Conservation (phyloP, 176 grass and related monocot species). For the Triticum monococcum region DNA sequence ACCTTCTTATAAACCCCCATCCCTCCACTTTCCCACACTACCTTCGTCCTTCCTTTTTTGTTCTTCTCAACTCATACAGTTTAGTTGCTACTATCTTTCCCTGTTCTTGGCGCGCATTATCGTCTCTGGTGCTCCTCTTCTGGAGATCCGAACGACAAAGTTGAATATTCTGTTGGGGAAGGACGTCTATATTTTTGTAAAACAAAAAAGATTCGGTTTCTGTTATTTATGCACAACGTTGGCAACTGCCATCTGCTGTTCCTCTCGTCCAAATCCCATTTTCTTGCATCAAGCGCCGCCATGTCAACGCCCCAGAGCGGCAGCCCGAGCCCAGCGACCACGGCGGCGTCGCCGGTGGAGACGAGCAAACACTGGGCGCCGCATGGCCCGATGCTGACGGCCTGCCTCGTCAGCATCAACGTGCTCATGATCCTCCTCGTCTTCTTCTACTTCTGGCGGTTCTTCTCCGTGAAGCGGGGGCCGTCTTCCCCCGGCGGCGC, state of each 20-base stretch:
- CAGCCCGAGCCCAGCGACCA: neutral
- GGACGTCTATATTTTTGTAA: neutral
- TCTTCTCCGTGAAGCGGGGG: constrained; percentile 45
- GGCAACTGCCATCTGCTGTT: neutral
- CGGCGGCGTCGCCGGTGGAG: constrained; percentile 19
- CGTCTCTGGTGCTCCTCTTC: neutral
- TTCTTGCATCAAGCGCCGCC: neutral
- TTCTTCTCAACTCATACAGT: neutral
- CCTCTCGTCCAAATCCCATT: neutral
- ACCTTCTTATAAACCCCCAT: constrained; percentile 23
- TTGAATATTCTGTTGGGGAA: neutral
- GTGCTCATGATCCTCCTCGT: constrained; percentile 51
- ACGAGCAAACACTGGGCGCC: constrained; percentile 28
- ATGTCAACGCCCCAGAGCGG: constrained; percentile 31
- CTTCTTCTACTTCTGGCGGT: constrained; percentile 59
- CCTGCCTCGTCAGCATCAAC: constrained; percentile 49
- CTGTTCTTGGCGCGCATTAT: neutral
- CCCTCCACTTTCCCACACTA: neutral
- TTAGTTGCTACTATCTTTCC: neutral
- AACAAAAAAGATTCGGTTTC: too few relatives aligned
- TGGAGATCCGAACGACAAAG: neutral
- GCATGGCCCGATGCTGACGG: constrained; percentile 31
- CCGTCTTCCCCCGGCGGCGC: neutral
- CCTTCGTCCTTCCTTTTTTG: neutral
- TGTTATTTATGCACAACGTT: constrained; percentile 31